A percentile compares a stretch with the other conserved stretches of the same genome.
These are phyloP conservation scores for Phialocephala subalpina DNA, from an alignment of 2,329 filamentous ascomycete species.

Conservation along the genomic window DNA sequence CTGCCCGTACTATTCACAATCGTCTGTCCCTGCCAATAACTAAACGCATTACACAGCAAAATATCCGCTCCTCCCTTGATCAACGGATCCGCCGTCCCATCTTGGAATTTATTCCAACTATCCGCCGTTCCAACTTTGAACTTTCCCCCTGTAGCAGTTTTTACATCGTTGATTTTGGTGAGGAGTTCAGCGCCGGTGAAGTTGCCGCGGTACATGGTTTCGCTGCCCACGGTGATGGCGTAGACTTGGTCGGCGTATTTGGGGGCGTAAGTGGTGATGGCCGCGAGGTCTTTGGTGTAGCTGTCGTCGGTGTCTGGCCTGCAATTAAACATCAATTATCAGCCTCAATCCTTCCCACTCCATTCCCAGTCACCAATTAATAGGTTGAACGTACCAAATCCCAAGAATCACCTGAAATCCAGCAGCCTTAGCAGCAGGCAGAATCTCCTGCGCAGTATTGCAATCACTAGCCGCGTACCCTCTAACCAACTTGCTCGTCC, in stretches of 20 bases:
- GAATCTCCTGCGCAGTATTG: constrained; percentile 66
- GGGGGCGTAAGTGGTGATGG: constrained; percentile 58
- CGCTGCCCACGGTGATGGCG: constrained; percentile 75
- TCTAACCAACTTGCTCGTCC: constrained; percentile 63
- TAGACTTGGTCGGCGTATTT: constrained; percentile 66
- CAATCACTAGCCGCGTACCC: constrained; percentile 74
- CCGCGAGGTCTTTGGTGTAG: constrained; percentile 66
- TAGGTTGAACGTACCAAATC: constrained; percentile 69
- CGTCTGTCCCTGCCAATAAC: constrained; percentile 74
- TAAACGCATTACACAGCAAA: constrained; percentile 71
- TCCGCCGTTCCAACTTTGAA: constrained; percentile 73
- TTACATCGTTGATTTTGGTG: constrained; percentile 67
- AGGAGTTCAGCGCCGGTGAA: constrained; percentile 68
- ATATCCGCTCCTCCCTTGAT: constrained; percentile 65
- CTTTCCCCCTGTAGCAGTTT: constrained; percentile 57
- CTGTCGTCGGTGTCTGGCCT: constrained; percentile 70
- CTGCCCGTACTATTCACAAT: constrained; percentile 62
- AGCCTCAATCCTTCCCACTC: constrained; percentile 6
- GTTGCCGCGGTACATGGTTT: constrained; percentile 74
- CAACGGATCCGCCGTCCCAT: constrained; percentile 72
- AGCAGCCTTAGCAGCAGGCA: constrained; percentile 71
- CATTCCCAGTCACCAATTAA: no score
- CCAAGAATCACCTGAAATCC: constrained; percentile 74
- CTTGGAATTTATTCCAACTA: constrained; percentile 76
- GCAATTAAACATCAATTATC: no score